phyloP scores from a whole-genome alignment of 2,329 filamentous ascomycete species.

The Dissoconium aciculare region DNA sequence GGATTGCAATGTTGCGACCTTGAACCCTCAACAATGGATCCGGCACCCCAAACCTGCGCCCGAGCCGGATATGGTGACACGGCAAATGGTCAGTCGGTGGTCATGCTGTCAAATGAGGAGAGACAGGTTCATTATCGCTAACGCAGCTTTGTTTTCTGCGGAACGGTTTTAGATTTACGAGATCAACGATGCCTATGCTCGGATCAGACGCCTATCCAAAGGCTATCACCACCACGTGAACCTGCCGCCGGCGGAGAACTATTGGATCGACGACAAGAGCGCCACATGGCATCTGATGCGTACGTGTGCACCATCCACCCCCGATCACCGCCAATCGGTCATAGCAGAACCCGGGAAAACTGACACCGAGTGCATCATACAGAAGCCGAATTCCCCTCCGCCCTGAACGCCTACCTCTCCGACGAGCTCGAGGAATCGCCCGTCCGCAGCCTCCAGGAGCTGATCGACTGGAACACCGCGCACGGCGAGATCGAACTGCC shows the following conservation, averaged over 20 bases:
- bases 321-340: too few species aligned
- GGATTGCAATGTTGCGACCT: not conserved
- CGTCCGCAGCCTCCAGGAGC: not conserved
- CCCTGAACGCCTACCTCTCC: not conserved
- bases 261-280: not conserved
- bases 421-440: not conserved
- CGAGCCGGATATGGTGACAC: not conserved
- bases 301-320: not conserved
- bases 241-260: not conserved
- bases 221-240: not conserved
- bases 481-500: not conserved
- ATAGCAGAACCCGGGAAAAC: too few species aligned
- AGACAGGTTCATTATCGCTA: too few species aligned
- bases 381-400: not conserved
- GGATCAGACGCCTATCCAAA: not conserved
- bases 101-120: too few species aligned
- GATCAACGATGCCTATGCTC: not conserved
- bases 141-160: too few species aligned
- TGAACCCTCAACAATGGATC: not conserved
- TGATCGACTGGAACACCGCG: not conserved
- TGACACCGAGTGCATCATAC: too few species aligned
- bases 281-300: not conserved
- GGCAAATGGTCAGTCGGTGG: not conserved
- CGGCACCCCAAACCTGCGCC: not conserved
- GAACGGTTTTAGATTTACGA: too few species aligned